Percentiles rank a stretch among this genome's conserved stretches.
Evolutionary conservation across 2,329 filamentous ascomycete genomes (phyloP).

Genomic region (Colletotrichum gloeosporioides): DNA sequence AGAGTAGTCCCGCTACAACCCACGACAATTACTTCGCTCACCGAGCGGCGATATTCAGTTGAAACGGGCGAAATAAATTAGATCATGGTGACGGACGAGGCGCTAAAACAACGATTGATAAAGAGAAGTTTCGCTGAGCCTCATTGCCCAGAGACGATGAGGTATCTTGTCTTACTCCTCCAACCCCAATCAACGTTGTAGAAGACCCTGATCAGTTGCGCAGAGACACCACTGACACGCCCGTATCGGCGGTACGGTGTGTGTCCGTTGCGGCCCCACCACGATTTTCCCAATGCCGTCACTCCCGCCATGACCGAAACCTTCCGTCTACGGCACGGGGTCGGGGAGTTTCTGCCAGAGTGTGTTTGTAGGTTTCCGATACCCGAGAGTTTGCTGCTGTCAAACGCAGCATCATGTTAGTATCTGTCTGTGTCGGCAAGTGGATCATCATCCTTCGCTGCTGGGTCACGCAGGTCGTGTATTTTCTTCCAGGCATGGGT

Average conservation of each 20-base stretch:
- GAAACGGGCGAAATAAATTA: background rate
- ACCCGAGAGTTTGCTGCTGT: background rate
- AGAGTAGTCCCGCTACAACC: background rate
- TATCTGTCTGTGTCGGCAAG: background rate
- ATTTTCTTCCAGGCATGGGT: background rate
- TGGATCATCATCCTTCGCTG: background rate
- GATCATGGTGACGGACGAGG: conserved; percentile 37
- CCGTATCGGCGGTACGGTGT: background rate
- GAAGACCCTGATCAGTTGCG: background rate
- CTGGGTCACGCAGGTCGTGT: background rate
- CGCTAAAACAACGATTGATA: conserved; percentile 14
- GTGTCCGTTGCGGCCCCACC: background rate
- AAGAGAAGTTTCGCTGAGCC: background rate
- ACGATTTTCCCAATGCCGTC: background rate
- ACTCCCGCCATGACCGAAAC: background rate
- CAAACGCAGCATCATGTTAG: background rate
- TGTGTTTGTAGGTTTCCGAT: background rate
- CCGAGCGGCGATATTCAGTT: background rate
- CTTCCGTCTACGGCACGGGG: background rate
- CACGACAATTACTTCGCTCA: background rate
- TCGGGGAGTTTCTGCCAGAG: background rate
- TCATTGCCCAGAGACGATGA: background rate
- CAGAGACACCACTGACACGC: background rate
- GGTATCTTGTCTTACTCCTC: background rate
- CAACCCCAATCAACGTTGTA: background rate